Conservation (phyloP, 75 land plant genomes). For the Isoetes taiwanensis region DNA sequence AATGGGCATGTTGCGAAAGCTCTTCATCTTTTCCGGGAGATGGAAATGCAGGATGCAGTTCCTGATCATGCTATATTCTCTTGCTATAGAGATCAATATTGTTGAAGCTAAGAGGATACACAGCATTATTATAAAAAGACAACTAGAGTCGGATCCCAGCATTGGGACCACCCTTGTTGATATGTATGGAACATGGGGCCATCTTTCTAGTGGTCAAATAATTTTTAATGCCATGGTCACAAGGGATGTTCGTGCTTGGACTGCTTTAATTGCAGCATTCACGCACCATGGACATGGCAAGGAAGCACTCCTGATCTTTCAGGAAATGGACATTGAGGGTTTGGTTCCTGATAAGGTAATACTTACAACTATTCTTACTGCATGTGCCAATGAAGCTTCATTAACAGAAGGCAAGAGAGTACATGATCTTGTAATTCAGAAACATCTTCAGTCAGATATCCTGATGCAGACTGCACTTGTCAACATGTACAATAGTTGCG, state of each 20-base stretch:
- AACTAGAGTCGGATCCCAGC: too few relatives aligned
- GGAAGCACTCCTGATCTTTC: neutral
- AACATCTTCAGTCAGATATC: too few relatives aligned
- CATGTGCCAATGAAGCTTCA: neutral
- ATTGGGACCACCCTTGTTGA: constrained; percentile 1
- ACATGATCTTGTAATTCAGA: too few relatives aligned
- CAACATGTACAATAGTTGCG: too few relatives aligned
- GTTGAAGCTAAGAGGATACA: too few relatives aligned
- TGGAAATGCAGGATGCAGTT: too few relatives aligned
- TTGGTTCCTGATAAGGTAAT: neutral
- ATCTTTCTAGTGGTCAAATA: constrained; percentile 1
- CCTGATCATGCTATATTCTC: too few relatives aligned
- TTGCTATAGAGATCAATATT: too few relatives aligned
- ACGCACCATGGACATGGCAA: neutral
- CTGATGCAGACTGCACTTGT: too few relatives aligned
- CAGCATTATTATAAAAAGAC: too few relatives aligned
- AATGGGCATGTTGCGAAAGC: too few relatives aligned
- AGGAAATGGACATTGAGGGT: neutral
- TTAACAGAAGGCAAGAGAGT: neutral
- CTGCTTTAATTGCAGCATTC: constrained; percentile 9
- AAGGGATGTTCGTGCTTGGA: constrained; percentile 4
- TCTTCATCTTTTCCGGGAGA: too few relatives aligned
- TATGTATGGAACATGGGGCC: constrained; percentile 12
- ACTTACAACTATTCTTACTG: neutral
- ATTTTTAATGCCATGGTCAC: neutral